Conservation (phyloP, 75 land plant species). For the Selaginella tamariscina region DNA sequence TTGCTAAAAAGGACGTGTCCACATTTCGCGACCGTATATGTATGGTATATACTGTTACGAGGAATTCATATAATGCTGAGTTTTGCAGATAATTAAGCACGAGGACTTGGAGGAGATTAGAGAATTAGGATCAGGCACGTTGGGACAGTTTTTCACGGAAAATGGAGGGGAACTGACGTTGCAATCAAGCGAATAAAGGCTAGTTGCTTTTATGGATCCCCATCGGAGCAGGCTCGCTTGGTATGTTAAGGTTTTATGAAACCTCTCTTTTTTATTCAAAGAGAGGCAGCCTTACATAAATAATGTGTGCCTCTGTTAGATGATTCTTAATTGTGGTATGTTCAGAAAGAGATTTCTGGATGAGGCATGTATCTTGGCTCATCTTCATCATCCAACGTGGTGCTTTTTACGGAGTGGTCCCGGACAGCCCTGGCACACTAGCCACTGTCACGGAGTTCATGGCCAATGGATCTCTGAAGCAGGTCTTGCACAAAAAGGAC, state of each 20-base stretch:
- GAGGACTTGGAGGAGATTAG: constrained; percentile 55
- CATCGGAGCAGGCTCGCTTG: constrained; percentile 52
- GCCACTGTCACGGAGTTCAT: constrained; percentile 11
- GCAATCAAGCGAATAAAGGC: constrained; percentile 53
- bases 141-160: constrained; percentile 81
- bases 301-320: neutral
- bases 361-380: constrained; percentile 6
- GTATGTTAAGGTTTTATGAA: constrained; percentile 24
- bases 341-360: constrained; percentile 10
- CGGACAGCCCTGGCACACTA: constrained; percentile 5
- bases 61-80: no score
- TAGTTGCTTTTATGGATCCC: constrained; percentile 55
- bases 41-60: no score
- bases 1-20: no score
- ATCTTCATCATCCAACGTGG: constrained; percentile 9
- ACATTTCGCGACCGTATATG: no score
- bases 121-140: constrained; percentile 70
- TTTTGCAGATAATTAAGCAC: constrained; percentile 45
- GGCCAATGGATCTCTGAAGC: constrained; percentile 9
- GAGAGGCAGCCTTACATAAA: no score
- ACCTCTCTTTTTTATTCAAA: no score
- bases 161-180: constrained; percentile 40
- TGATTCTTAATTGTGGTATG: neutral
- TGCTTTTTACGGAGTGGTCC: constrained; percentile 8
- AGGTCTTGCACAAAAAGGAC: constrained; percentile 9